Percentiles rank a stretch among this genome's conserved stretches.
Conservation (phyloP, 2,329 filamentous ascomycete species). For the Alternaria sp. region DNA sequence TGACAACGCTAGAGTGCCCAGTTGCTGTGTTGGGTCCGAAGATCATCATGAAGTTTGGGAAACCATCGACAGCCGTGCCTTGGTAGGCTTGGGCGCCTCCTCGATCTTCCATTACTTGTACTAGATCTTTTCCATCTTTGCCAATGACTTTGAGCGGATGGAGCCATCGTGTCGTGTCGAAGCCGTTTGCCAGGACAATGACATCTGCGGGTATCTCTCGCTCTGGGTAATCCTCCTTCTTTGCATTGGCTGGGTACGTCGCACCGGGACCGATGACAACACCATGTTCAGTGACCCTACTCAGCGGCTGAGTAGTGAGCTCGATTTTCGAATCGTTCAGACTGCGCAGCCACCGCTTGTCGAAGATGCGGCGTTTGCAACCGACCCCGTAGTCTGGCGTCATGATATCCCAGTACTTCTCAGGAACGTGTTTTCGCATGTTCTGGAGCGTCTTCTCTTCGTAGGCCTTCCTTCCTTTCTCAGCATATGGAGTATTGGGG, state of each 20-base stretch:
- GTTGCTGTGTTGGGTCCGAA: conserved; percentile 71
- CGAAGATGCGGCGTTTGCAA: conserved; percentile 71
- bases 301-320: conserved; percentile 62
- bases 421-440: conserved; percentile 62
- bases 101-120: conserved; percentile 65
- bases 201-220: conserved; percentile 65
- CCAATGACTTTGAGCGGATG: conserved; percentile 64
- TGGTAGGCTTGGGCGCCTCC: conserved; percentile 72
- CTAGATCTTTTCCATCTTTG: conserved; percentile 58
- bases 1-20: conserved; percentile 68
- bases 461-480: conserved; percentile 49
- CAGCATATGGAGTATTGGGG: conserved; percentile 51
- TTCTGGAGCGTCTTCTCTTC: conserved; percentile 57
- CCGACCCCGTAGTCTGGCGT: conserved; percentile 70
- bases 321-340: conserved; percentile 64
- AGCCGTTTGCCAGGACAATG: conserved; percentile 70
- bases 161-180: conserved; percentile 64
- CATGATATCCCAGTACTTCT: conserved; percentile 68
- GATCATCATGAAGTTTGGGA: conserved; percentile 71
- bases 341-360: conserved; percentile 64
- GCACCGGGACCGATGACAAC: conserved; percentile 62
- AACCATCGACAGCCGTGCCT: conserved; percentile 63
- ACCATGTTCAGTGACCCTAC: conserved; percentile 58
- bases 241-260: conserved; percentile 56
- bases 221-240: conserved; percentile 41